A percentile compares a stretch with the other conserved stretches of the same genome.
Conservation (phyloP, 2,329 filamentous ascomycete genomes). For the Scytalidium lignicola region DNA sequence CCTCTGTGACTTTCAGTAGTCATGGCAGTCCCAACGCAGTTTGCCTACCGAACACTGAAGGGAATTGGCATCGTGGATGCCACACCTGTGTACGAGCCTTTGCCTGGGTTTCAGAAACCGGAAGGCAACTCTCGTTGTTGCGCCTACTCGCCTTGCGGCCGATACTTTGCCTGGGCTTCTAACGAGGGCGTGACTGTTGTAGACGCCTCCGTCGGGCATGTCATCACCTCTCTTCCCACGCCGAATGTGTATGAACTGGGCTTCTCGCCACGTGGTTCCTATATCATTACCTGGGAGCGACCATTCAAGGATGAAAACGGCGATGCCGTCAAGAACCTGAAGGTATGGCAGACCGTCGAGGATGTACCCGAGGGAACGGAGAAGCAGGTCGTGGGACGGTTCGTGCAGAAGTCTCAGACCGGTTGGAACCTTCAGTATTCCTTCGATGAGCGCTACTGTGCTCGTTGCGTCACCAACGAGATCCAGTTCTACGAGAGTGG, state of each 20-base stretch:
- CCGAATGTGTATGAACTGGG: slow-evolving; percentile 88
- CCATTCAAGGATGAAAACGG: slow-evolving; percentile 88
- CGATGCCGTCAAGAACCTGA: slow-evolving; percentile 92
- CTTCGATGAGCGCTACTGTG: slow-evolving; percentile 86
- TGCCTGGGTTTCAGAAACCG: slow-evolving; percentile 79
- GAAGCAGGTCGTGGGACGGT: slow-evolving; percentile 75
- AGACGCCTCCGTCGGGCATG: slow-evolving; percentile 70
- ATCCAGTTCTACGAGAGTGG: slow-evolving; percentile 94
- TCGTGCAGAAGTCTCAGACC: slow-evolving; percentile 92
- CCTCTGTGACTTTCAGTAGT: slow-evolving; percentile 77
- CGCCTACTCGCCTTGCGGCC: slow-evolving; percentile 91
- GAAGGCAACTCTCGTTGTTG: slow-evolving; percentile 94
- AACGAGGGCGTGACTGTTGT: slow-evolving; percentile 81
- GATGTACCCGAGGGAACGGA: slow-evolving; percentile 55
- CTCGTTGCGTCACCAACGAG: slow-evolving; percentile 91
- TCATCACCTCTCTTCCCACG: slow-evolving; percentile 70
- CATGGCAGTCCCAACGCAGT: slow-evolving; percentile 91
- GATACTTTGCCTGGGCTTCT: slow-evolving; percentile 93
- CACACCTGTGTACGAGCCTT: slow-evolving; percentile 77
- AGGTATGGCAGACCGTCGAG: slow-evolving; percentile 87
- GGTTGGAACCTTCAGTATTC: slow-evolving; percentile 99
- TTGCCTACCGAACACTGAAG: slow-evolving; percentile 97
- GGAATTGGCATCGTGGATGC: slow-evolving; percentile 91
- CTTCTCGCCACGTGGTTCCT: slow-evolving; percentile 90
- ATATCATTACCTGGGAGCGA: slow-evolving; percentile 94